Percentiles rank a stretch among this genome's conserved stretches.
Conservation (phyloP, 1,284 basidiomycete genomes). For the Fistulina hepatica region DNA sequence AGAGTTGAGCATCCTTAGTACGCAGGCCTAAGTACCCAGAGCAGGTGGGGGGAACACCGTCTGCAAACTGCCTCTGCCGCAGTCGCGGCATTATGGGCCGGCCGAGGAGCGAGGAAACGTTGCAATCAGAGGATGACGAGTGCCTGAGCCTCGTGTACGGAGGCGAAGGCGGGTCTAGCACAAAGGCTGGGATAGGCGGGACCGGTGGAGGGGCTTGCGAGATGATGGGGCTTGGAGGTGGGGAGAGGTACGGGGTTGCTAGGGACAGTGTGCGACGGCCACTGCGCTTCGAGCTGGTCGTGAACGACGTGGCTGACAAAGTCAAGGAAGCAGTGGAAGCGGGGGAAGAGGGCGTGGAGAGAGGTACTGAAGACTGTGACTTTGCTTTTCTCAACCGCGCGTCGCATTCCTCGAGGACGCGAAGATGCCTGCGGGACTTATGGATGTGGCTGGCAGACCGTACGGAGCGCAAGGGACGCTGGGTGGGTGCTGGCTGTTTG, state of each 20-base stretch:
- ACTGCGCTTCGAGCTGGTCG: conserved; percentile 12
- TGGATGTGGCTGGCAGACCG: conserved; percentile 10
- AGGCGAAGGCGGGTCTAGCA: conserved; percentile 9
- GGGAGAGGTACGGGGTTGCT: conserved; percentile 25
- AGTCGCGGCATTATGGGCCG: no score
- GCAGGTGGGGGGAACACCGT: no score
- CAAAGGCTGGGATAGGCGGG: conserved; percentile 27
- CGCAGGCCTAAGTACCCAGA: no score
- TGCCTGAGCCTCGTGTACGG: no score
- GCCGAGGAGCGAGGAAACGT: no score
- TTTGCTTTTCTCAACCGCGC: neutral
- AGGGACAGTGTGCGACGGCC: conserved; percentile 25
- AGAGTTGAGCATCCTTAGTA: no score
- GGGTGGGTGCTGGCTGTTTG: conserved; percentile 14
- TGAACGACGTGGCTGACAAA: conserved; percentile 11
- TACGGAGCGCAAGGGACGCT: conserved; percentile 9
- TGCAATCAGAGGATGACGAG: no score
- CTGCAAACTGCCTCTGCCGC: no score
- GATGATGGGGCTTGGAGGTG: conserved; percentile 24
- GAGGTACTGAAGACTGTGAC: conserved; percentile 3
- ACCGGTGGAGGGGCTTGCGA: conserved; percentile 27
- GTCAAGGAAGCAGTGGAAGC: conserved; percentile 14
- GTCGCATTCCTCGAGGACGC: neutral
- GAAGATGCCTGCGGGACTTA: neutral
- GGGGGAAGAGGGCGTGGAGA: conserved; percentile 17